Percentiles rank a stretch among this genome's conserved stretches.
Evolutionary conservation across 352 stramenopile species (phyloP).

Genomic region (Globisporangium heterothallicum): DNA sequence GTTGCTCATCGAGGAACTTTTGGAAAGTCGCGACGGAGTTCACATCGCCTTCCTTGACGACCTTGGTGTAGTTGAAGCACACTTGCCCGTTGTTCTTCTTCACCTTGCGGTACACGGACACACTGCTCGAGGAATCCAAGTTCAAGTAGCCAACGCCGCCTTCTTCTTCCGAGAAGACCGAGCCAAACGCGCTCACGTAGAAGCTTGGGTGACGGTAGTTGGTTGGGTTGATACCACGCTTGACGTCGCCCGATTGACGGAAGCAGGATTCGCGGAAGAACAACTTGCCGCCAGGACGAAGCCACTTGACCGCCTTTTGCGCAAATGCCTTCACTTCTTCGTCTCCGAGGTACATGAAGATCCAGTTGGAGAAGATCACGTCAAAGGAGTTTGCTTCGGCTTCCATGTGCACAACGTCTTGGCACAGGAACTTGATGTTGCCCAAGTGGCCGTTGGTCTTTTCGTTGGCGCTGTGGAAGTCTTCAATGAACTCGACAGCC

Average conservation of each 20-base stretch:
- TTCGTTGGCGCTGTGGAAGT: constrained; percentile 66
- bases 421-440: constrained; percentile 62
- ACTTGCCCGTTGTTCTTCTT: constrained; percentile 85
- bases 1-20: constrained; percentile 65
- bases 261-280: constrained; percentile 76
- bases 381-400: constrained; percentile 50
- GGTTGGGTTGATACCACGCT: constrained; percentile 57
- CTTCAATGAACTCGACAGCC: constrained; percentile 75
- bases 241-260: constrained; percentile 52
- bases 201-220: constrained; percentile 67
- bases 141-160: constrained; percentile 42
- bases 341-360: constrained; percentile 71
- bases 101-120: constrained; percentile 61
- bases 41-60: constrained; percentile 31
- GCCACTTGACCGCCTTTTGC: constrained; percentile 55
- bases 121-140: constrained; percentile 60
- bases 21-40: constrained; percentile 51
- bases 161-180: constrained; percentile 39
- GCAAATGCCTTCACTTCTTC: constrained; percentile 51
- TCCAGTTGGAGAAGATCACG: constrained; percentile 72
- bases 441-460: constrained; percentile 37
- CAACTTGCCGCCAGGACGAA: constrained; percentile 52
- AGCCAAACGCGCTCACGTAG: constrained; percentile 51
- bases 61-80: constrained; percentile 65
- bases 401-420: constrained; percentile 65